Percentiles rank a stretch among this genome's conserved stretches.
Conservation (phyloP, 176 grass and related monocot genomes). For the Aegilops bicornis region DNA sequence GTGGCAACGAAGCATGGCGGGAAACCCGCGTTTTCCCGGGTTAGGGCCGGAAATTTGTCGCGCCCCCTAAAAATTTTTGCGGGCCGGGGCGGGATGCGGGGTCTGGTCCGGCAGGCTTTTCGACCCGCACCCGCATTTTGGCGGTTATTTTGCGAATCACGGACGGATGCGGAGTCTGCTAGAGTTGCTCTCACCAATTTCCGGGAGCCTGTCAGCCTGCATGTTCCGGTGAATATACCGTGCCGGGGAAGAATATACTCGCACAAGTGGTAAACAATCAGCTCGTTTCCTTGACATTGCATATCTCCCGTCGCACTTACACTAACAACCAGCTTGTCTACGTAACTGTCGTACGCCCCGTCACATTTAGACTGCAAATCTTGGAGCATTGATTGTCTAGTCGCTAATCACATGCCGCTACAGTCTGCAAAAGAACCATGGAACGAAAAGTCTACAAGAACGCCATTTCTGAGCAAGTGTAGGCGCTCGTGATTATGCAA, state of each 20-base stretch:
- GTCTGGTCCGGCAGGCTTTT: too few relatives aligned
- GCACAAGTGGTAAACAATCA: neutral
- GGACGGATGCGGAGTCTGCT: too few relatives aligned
- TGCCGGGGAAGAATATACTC: neutral
- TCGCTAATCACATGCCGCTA: neutral
- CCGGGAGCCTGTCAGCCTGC: neutral
- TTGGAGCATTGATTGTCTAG: neutral
- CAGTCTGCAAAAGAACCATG: neutral
- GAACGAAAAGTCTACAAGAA: too few relatives aligned
- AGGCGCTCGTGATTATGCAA: neutral
- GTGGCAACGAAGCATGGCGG: too few relatives aligned
- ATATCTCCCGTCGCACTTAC: neutral
- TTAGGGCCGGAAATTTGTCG: too few relatives aligned
- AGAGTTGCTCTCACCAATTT: too few relatives aligned
- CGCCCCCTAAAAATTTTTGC: too few relatives aligned
- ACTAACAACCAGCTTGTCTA: neutral
- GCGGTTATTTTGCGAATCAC: too few relatives aligned
- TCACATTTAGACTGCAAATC: neutral
- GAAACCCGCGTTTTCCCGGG: too few relatives aligned
- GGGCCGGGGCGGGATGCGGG: too few relatives aligned
- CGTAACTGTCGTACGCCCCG: neutral
- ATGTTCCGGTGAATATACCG: constrained; percentile 15
- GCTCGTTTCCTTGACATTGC: neutral
- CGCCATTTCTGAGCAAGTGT: neutral
- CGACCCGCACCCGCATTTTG: too few relatives aligned